phyloP scores from a whole-genome alignment of 2,329 filamentous ascomycete species.

The Alternaria sp. region DNA sequence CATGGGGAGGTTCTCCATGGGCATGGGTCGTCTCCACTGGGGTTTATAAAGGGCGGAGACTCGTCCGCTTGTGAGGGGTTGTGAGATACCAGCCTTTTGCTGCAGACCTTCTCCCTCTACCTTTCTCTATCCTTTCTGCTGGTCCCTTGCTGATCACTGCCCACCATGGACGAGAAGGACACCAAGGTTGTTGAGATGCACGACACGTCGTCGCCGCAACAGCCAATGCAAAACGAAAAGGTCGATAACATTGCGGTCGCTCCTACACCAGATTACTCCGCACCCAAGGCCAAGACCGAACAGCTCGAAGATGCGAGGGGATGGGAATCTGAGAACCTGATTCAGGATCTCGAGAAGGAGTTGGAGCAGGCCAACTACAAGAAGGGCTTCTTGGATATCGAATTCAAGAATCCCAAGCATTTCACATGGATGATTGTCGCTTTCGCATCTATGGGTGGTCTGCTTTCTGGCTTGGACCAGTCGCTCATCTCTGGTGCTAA shows the following conservation, averaged over 20 bases:
- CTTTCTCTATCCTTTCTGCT: constrained; percentile 3
- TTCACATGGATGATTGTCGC: constrained; percentile 74
- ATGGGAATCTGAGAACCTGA: constrained; percentile 57
- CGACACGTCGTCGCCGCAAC: constrained; percentile 13
- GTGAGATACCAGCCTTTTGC: constrained; percentile 20
- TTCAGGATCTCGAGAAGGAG: constrained; percentile 53
- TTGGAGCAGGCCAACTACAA: constrained; percentile 47
- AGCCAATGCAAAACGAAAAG: constrained; percentile 25
- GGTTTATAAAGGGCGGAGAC: constrained; percentile 37
- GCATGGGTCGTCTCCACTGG: constrained; percentile 28
- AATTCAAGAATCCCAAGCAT: constrained; percentile 68
- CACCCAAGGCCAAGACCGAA: constrained; percentile 43
- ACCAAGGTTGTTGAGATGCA: constrained; percentile 23
- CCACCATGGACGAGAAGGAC: constrained; percentile 41
- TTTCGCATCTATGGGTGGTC: constrained; percentile 78
- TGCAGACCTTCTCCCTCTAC: constrained; percentile 7
- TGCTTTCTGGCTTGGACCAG: constrained; percentile 76
- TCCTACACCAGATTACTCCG: constrained; percentile 31
- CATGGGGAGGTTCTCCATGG: constrained; percentile 35
- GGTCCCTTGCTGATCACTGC: constrained; percentile 21
- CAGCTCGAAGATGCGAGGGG: constrained; percentile 45
- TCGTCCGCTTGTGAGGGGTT: constrained; percentile 4
- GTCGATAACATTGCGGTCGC: constrained; percentile 30
- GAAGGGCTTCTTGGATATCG: constrained; percentile 60
- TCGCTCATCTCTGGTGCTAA: constrained; percentile 76